These are phyloP conservation scores for Barnettozyma salicaria DNA, from an alignment of 805 yeast genomes.

Conservation along the genomic window DNA sequence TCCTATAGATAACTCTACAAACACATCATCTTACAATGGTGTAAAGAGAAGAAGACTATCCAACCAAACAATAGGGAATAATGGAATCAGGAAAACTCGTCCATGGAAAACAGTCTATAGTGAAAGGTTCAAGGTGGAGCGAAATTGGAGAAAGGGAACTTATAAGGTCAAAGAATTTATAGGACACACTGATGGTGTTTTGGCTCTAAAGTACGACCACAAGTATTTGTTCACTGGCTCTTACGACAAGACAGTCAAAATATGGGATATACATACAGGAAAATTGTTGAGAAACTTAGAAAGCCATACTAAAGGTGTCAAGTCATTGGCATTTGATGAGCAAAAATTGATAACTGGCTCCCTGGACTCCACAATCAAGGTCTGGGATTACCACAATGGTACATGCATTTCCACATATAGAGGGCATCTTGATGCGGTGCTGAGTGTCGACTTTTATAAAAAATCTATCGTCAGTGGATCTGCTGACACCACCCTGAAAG, in stretches of 20 bases:
- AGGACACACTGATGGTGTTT: constrained; percentile 87
- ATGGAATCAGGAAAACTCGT: constrained; percentile 41
- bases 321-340: constrained; percentile 78
- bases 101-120: constrained; percentile 96
- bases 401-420: constrained; percentile 89
- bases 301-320: constrained; percentile 88
- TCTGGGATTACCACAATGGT: constrained; percentile 95
- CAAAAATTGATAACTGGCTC: constrained; percentile 91
- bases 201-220: constrained; percentile 80
- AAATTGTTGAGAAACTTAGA: constrained; percentile 66
- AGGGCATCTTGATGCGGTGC: constrained; percentile 85
- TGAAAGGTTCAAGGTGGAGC: constrained; percentile 85
- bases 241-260: constrained; percentile 80
- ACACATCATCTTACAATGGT: constrained; percentile 10
- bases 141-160: constrained; percentile 88
- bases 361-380: constrained; percentile 82
- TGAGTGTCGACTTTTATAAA: constrained; percentile 73
- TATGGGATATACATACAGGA: constrained; percentile 89
- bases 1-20: constrained; percentile 10
- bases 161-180: constrained; percentile 56
- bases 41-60: constrained; percentile 26
- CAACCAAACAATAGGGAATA: constrained; percentile 17
- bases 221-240: constrained; percentile 84
- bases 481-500: constrained; percentile 86
- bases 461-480: constrained; percentile 89